Base-by-base conservation (phyloP, 176 grass and related monocot genomes). In the Phragmites australis region DNA sequence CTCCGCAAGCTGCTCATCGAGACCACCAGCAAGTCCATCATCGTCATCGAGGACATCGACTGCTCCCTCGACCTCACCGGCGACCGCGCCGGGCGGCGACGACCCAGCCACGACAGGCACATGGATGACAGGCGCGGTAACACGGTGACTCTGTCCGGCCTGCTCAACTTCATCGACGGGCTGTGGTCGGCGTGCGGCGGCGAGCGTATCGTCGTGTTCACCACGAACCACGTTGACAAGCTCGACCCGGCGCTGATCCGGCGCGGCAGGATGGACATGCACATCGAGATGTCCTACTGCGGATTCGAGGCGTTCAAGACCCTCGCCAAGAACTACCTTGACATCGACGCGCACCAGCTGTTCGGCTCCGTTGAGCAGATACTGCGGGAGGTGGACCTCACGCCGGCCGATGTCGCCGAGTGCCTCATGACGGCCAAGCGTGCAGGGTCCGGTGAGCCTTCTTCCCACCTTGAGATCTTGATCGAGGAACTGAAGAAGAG, bases 11-110 rank as follows among this genome's bases (percentile, higher is more conserved):
- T 92, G 0, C 70, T 88, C 16, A 57, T 88, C 17, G 90, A 83
- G 79, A 92, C 86, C 0, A 84, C 44, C 2, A 43, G 72, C 84
- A 93, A 88, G 77, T 90, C 91, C 16, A 88, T 93, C 19, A 87
- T 93, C 68, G 84, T 93, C 16, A 84, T 93, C 37, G 91, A 89
- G 76, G 91, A 93, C 82, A 87, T 93, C 49, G 91, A 93, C 65
- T 93, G 91, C 76, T 75, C 11, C 3, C 39, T 87, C 17, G 76
- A 91, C 55, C 18, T 91, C 30, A 87, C 84, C 2, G 89, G 76
- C 26, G 42, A 84, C 31, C 65, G 88, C 9, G 9, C 53, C 23
- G 2, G 9, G 71, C 68, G 9, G 48, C 62, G 10, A 62, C 9
- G 16, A 14, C 22, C 30, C 11, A 18, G 27, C 7, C n/a, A 7